Percentiles rank a stretch among this genome's conserved stretches.
Evolutionary conservation across 805 yeast species (phyloP).

Genomic region (Candida koratica): DNA sequence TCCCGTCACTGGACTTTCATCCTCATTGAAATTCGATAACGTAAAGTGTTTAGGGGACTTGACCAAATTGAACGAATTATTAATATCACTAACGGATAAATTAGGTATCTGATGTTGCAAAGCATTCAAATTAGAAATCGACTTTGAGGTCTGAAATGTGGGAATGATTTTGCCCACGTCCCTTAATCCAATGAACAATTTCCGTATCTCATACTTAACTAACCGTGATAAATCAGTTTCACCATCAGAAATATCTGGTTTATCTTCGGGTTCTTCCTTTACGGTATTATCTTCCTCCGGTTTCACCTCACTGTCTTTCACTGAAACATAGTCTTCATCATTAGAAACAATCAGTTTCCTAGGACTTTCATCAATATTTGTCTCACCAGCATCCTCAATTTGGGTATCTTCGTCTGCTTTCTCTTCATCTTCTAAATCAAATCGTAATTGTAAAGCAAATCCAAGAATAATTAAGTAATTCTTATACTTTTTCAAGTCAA

Average conservation of each 20-base stretch:
- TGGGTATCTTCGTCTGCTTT: conserved; percentile 6
- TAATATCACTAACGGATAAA: conserved; percentile 16
- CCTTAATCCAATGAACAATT: conserved; percentile 27
- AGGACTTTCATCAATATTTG: neutral
- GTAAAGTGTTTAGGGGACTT: conserved; percentile 42
- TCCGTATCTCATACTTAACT: conserved; percentile 32
- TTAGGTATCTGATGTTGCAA: conserved; percentile 15
- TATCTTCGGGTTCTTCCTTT: neutral
- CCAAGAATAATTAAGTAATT: conserved; percentile 43
- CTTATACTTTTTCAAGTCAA: conserved; percentile 44
- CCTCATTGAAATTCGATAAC: conserved; percentile 31
- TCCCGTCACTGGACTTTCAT: conserved; percentile 36
- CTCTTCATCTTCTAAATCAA: conserved; percentile 37
- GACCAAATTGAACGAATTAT: conserved; percentile 23
- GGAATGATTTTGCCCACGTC: conserved; percentile 33
- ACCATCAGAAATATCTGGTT: conserved; percentile 8
- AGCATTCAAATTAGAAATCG: conserved; percentile 20
- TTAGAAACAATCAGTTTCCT: neutral
- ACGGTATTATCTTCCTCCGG: neutral
- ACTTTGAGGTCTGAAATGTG: conserved; percentile 28
- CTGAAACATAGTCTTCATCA: conserved; percentile 7
- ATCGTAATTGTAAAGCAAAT: conserved; percentile 45
- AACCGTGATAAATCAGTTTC: conserved; percentile 31
- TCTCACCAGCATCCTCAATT: neutral
- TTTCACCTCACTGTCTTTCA: conserved; percentile 2